Percentiles rank a stretch among this genome's conserved stretches.
Conservation (phyloP, 106 monocot species). For the Hemerocallis citrina region DNA sequence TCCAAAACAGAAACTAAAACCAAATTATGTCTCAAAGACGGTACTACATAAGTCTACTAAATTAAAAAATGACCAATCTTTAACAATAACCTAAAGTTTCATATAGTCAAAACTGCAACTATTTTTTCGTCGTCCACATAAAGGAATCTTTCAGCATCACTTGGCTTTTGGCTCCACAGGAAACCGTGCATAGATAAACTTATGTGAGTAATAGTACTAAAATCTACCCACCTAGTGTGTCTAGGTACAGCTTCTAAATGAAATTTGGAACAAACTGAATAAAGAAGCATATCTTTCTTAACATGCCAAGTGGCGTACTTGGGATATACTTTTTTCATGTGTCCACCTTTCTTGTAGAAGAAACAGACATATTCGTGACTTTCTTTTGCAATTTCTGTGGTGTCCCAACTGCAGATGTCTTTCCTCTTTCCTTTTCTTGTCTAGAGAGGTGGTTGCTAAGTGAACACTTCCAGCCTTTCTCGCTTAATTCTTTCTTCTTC, state of each 20-base stretch:
- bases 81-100: conserved; percentile 4
- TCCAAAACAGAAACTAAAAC: conserved; percentile 10
- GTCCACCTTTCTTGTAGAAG: not conserved
- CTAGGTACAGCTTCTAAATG: not conserved
- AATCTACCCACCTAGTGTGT: not conserved
- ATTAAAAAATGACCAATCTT: conserved; percentile 1
- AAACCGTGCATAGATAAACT: conserved; percentile 4
- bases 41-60: conserved; percentile 1
- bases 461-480: not conserved
- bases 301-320: not conserved
- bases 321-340: not conserved
- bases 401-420: not conserved
- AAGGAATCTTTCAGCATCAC: conserved; percentile 16
- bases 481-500: not conserved
- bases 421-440: not conserved
- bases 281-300: not conserved
- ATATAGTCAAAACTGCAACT: conserved; percentile 6
- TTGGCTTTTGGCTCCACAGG: conserved; percentile 5
- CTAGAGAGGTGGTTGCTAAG: not conserved
- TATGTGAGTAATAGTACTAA: not conserved
- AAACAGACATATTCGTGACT: not conserved
- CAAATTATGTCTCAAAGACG: conserved; percentile 20
- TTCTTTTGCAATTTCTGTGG: not conserved
- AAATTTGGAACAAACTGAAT: not conserved
- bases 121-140: conserved; percentile 11